Conservation (phyloP, 108 stramenopile genomes). For the Cyclotella cryptica region DNA sequence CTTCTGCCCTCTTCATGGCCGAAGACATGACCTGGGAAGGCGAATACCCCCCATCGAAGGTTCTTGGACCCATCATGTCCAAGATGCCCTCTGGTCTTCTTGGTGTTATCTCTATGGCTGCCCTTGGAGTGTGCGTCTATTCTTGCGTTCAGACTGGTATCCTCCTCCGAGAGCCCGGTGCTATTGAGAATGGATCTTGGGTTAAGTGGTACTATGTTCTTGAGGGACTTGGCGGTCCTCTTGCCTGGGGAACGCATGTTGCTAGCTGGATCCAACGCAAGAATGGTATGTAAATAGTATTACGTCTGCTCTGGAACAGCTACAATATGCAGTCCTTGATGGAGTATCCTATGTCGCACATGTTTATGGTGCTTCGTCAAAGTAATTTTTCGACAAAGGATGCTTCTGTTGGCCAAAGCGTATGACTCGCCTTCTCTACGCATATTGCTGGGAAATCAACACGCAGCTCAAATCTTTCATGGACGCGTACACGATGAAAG, state of each 20-base stretch:
- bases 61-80: conserved; percentile 94
- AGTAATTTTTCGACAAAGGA: no score
- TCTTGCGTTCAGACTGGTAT: conserved; percentile 69
- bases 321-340: neutral
- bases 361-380: no score
- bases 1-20: conserved; percentile 64
- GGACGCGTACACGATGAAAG: conserved; percentile 16
- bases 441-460: no score
- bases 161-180: conserved; percentile 86
- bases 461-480: no score
- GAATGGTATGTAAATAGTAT: conserved; percentile 92
- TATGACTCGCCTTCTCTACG: no score
- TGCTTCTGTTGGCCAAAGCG: no score
- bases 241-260: conserved; percentile 94
- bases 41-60: conserved; percentile 92
- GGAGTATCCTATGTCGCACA: no score
- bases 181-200: conserved; percentile 84
- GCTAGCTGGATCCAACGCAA: conserved; percentile 94
- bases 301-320: neutral
- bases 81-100: conserved; percentile 92
- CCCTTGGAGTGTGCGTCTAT: conserved; percentile 70
- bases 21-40: conserved; percentile 95
- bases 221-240: conserved; percentile 83
- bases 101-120: conserved; percentile 75
- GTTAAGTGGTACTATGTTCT: conserved; percentile 93